A percentile compares a stretch with the other conserved stretches of the same genome.
Conservation (phyloP, 202 grass and related monocot genomes). For the Zizania palustris region DNA sequence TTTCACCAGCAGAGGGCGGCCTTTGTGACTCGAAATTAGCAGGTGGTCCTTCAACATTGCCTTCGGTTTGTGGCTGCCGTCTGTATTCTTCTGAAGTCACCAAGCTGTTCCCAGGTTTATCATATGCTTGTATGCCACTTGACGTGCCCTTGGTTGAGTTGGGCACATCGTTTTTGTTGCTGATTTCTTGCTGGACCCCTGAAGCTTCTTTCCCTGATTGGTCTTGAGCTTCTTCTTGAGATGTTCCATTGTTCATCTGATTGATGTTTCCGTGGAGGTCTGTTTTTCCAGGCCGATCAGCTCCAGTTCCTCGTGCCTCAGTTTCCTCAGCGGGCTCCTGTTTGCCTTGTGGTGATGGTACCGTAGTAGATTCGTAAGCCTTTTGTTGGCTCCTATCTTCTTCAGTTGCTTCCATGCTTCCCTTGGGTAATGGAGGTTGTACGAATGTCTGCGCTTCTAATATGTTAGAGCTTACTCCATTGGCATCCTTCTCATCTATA, state of each 20-base stretch:
- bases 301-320: slow-evolving; percentile 12
- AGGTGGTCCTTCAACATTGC: too few relatives aligned
- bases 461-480: background rate
- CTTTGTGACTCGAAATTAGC: too few relatives aligned
- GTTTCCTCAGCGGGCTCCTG: slow-evolving; percentile 28
- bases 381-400: slow-evolving; percentile 18
- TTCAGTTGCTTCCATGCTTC: slow-evolving; percentile 7
- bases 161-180: background rate
- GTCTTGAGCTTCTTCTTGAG: slow-evolving; percentile 31
- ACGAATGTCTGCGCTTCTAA: background rate
- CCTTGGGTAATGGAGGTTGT: slow-evolving; percentile 7
- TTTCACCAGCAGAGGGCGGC: too few relatives aligned
- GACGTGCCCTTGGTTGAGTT: slow-evolving; percentile 12
- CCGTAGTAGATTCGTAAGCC: background rate
- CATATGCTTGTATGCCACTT: background rate
- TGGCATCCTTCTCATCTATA: slow-evolving; percentile 23
- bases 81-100: too few relatives aligned
- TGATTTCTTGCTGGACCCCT: too few relatives aligned
- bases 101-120: too few relatives aligned
- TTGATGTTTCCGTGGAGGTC: slow-evolving; percentile 8
- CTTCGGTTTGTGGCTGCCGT: too few relatives aligned
- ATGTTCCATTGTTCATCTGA: slow-evolving; percentile 27
- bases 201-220: slow-evolving; percentile 7
- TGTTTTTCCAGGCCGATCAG: background rate
- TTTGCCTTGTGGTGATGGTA: slow-evolving; percentile 8